Base-by-base conservation (phyloP, 2,329 filamentous ascomycete genomes). In the Orbilia blumenaviensis region DNA sequence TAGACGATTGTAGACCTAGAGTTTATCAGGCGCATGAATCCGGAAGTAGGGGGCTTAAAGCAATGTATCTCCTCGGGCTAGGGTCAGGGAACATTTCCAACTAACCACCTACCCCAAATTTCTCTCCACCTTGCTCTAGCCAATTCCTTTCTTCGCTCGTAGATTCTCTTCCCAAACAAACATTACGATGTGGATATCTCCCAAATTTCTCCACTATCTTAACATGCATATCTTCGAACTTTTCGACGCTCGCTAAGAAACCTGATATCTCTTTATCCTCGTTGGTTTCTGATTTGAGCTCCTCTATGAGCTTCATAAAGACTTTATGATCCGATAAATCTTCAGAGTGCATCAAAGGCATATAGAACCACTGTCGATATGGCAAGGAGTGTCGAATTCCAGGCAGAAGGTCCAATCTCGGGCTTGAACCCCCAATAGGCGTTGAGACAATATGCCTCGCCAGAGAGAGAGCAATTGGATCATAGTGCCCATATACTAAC, bases 311-410 rank as follows among this genome's bases (percentile, higher is more conserved):
- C 3, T 78, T 77, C 0, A 82, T 67, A 2, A 83, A 82, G 27
- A 81, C 64, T 8, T 86, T 80, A 68, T 89, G 88, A 2, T 83
- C 81, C 0, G 81, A 79, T 0, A 85, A 61, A 21, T 85, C 82
- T 80, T 90, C 88, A 0, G 86, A 86, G 80, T 91, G 89, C 84
- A 87, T 85, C 4, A 90, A 81, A 0, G 89, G 88, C 79, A 90
- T 81, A 79, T 86, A 86, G 79, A 90, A 87, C 88, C 88, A 91
- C 18, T 82, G 81, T 1, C 86, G 84, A 50, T 85, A 84, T 23
- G 80, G 62, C 8, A 74, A 23, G 12, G 77, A 27, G 58, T 69
- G 75, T 7, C 54, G 32, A 21, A 62, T 72, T 14, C 54, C 61
- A 80, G 67, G 82, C 80, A 60, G 80, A 80, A 82, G 80, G 84